These are phyloP conservation scores for Colletotrichum falcatum DNA, from an alignment of 2,329 filamentous ascomycete species.

Conservation along the genomic window DNA sequence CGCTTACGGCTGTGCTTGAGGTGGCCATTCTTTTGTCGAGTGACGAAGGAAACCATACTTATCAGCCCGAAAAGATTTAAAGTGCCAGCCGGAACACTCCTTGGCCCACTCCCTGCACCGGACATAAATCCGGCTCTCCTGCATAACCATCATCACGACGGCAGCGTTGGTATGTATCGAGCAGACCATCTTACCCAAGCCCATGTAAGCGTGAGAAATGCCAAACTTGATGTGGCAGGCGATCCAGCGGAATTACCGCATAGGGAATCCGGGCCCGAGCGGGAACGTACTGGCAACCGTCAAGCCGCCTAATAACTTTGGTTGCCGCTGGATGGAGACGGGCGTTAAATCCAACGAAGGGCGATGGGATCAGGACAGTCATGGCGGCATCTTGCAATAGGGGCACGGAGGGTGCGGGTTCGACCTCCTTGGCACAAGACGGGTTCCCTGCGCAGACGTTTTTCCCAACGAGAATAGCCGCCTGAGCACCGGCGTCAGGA, in stretches of 20 bases:
- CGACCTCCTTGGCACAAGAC: conserved; percentile 57
- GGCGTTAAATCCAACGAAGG: conserved; percentile 63
- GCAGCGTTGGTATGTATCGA: conserved; percentile 69
- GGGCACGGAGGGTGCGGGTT: conserved; percentile 42
- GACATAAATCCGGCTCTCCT: conserved; percentile 14
- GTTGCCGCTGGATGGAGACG: conserved; percentile 54
- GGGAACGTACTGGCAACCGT: conserved; percentile 58
- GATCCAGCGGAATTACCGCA: conserved; percentile 56
- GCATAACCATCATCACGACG: conserved; percentile 47
- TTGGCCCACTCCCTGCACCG: neutral
- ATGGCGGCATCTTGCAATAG: conserved; percentile 43
- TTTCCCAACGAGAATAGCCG: conserved; percentile 45
- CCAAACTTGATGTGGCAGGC: conserved; percentile 61
- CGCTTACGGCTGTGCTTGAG: too few relatives aligned
- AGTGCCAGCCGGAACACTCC: conserved; percentile 13
- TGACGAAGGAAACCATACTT: neutral
- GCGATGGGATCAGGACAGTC: conserved; percentile 51
- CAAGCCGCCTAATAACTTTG: conserved; percentile 58
- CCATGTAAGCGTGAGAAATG: conserved; percentile 64
- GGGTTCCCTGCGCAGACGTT: conserved; percentile 59
- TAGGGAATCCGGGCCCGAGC: conserved; percentile 55
- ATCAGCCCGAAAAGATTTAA: conserved; percentile 27
- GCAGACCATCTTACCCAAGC: conserved; percentile 74
- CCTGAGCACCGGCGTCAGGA: conserved; percentile 56
- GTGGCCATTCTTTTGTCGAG: too few relatives aligned